These are phyloP conservation scores for Neurospora tetraspora DNA, from an alignment of 495 filamentous ascomycete species.

Conservation along the genomic window DNA sequence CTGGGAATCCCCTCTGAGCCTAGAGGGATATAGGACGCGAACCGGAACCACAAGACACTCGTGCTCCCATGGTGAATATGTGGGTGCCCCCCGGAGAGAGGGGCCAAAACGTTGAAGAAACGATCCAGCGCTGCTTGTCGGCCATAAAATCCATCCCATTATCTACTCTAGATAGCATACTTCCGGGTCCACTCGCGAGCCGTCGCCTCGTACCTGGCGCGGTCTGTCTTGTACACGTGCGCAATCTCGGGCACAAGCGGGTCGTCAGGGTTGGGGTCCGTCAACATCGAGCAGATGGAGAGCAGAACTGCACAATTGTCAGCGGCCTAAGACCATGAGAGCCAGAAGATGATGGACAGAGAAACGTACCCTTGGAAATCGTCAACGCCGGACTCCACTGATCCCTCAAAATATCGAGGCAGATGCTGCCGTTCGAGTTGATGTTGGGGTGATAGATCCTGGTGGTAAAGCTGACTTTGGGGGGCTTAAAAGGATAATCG, in stretches of 20 bases:
- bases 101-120: neutral
- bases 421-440: slow-evolving; percentile 99
- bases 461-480: slow-evolving; percentile 99
- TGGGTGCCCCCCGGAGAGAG: neutral
- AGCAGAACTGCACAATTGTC: slow-evolving; percentile 58
- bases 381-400: slow-evolving; percentile 99
- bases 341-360: neutral
- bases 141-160: slow-evolving; percentile 1
- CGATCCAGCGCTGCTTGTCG: slow-evolving; percentile 3
- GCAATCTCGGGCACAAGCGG: slow-evolving; percentile 97
- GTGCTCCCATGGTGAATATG: neutral
- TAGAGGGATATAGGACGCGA: neutral
- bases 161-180: slow-evolving; percentile 66
- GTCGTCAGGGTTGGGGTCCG: slow-evolving; percentile 98
- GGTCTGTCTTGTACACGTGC: slow-evolving; percentile 99
- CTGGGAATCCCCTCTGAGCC: neutral
- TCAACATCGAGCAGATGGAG: slow-evolving; percentile 99
- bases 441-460: slow-evolving; percentile 99
- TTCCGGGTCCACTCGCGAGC: slow-evolving; percentile 98
- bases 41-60: neutral
- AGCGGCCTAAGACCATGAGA: neutral
- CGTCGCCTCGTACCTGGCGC: slow-evolving; percentile 86
- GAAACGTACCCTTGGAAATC: slow-evolving; percentile 82
- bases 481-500: slow-evolving; percentile 99
- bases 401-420: slow-evolving; percentile 93